phyloP scores from a whole-genome alignment of 1,139 yeast genomes.

The Suhomyces terraborum region DNA sequence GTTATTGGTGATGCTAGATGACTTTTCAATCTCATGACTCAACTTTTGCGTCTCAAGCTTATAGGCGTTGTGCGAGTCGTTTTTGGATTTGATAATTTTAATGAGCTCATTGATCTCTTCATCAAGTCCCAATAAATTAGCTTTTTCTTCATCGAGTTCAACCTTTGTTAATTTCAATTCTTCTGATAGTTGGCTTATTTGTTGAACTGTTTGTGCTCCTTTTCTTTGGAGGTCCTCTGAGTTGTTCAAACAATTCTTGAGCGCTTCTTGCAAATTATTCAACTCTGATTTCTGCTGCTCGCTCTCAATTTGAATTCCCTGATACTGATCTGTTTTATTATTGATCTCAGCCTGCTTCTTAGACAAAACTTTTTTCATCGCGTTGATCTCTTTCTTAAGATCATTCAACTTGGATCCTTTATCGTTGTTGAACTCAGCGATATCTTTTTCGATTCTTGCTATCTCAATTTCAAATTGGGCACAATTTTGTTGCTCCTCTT shows the following conservation, averaged over 20 bases:
- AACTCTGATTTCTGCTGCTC: slow-evolving; percentile 71
- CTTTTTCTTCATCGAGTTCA: slow-evolving; percentile 61
- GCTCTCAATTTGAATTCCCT: slow-evolving; percentile 65
- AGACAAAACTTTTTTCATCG: slow-evolving; percentile 38
- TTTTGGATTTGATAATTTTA: slow-evolving; percentile 52
- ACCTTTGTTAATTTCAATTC: slow-evolving; percentile 40
- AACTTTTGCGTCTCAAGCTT: slow-evolving; percentile 62
- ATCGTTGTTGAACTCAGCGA: slow-evolving; percentile 76
- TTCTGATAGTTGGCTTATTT: slow-evolving; percentile 27
- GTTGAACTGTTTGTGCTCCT: slow-evolving; percentile 27
- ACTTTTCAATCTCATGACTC: slow-evolving; percentile 65
- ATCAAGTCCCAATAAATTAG: slow-evolving; percentile 66
- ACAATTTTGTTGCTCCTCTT: slow-evolving; percentile 31
- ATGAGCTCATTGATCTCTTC: slow-evolving; percentile 76
- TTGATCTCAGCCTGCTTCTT: slow-evolving; percentile 48
- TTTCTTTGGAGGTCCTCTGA: slow-evolving; percentile 45
- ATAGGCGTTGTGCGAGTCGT: slow-evolving; percentile 48
- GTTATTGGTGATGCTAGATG: slow-evolving; percentile 43
- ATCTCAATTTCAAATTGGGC: slow-evolving; percentile 45
- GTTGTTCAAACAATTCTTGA: slow-evolving; percentile 32
- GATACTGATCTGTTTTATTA: slow-evolving; percentile 54
- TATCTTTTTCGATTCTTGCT: slow-evolving; percentile 67
- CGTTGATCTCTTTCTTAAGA: slow-evolving; percentile 56
- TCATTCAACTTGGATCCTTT: slow-evolving; percentile 79
- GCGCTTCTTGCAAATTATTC: slow-evolving; percentile 43